phyloP scores from a whole-genome alignment of 306 rosid genomes.

The Prunus fruticosa region DNA sequence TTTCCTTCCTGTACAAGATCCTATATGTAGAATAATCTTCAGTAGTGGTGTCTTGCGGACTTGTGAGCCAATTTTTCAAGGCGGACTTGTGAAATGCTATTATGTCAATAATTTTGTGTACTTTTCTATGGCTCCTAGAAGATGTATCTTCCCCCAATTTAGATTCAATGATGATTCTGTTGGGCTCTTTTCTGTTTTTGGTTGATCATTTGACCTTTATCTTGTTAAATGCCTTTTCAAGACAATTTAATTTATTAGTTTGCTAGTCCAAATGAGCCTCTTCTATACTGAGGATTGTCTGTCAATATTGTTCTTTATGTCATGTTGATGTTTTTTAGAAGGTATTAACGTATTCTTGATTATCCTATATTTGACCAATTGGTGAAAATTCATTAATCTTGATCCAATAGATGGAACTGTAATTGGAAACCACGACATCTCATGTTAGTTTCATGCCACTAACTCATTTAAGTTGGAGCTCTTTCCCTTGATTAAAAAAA shows the following conservation, averaged over 20 bases:
- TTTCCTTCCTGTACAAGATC: neutral
- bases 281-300: neutral
- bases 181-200: neutral
- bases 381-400: neutral
- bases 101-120: neutral
- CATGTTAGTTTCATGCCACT: neutral
- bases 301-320: neutral
- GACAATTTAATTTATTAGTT: neutral
- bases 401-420: neutral
- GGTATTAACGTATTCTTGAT: neutral
- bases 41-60: neutral
- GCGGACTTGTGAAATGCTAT: neutral
- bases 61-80: neutral
- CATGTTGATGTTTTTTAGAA: neutral
- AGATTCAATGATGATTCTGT: neutral
- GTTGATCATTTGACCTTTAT: constrained; percentile 2
- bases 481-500: neutral
- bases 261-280: neutral
- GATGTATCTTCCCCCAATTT: neutral
- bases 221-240: neutral
- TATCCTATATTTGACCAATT: neutral
- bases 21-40: neutral
- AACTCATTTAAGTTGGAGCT: neutral
- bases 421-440: neutral
- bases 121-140: neutral